Evolutionary conservation across 306 rosid species (phyloP).

Genomic region (Carpinus viminea): DNA sequence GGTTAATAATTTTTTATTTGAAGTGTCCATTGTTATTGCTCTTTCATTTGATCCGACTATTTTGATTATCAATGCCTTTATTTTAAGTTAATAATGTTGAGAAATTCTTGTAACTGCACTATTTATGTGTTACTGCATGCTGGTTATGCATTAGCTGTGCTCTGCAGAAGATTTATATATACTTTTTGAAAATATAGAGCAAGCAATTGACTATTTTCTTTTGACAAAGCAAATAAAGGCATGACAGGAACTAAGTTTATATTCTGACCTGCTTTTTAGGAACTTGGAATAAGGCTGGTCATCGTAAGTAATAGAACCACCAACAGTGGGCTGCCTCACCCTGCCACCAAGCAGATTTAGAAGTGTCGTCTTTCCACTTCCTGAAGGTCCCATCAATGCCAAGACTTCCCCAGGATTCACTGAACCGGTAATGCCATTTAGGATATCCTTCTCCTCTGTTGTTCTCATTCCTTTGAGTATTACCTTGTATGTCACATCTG

Average conservation of each 20-base stretch:
- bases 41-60: not conserved
- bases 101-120: not conserved
- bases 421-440: constrained; percentile 78
- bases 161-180: no score
- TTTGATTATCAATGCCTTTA: not conserved
- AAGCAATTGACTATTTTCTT: not conserved
- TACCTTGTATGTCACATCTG: constrained; percentile 80
- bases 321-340: constrained; percentile 37
- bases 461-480: constrained; percentile 66
- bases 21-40: not conserved
- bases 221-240: not conserved
- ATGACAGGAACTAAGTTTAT: no score
- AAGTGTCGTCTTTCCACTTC: constrained; percentile 94
- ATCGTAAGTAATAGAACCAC: constrained; percentile 76
- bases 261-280: constrained; percentile 72
- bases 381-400: constrained; percentile 98
- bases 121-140: not conserved
- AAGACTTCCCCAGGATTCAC: constrained; percentile 93
- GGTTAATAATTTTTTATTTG: not conserved
- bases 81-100: not conserved
- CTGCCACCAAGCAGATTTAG: constrained; percentile 85
- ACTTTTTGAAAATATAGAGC: no score
- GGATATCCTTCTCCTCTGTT: constrained; percentile 70
- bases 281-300: constrained; percentile 81
- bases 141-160: not conserved